Evolutionary conservation across 2,329 filamentous ascomycete genomes (phyloP).

Genomic region (Claviceps sp.): DNA sequence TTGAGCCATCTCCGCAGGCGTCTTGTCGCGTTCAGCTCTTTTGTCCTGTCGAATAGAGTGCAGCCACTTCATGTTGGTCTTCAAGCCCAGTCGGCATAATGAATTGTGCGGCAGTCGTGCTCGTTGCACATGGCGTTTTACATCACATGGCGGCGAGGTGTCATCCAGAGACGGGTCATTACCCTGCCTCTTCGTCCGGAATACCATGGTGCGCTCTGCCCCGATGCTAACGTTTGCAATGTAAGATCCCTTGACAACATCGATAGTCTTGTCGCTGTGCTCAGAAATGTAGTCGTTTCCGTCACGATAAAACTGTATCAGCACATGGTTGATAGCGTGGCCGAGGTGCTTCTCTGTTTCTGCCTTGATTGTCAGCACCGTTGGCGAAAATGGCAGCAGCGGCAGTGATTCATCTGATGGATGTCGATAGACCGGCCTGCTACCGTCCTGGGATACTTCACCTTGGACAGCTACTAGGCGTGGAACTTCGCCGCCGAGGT

Average conservation of each 20-base stretch:
- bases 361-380: conserved; percentile 53
- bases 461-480: conserved; percentile 86
- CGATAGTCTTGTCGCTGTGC: conserved; percentile 92
- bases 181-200: conserved; percentile 62
- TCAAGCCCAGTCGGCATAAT: conserved; percentile 66
- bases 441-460: conserved; percentile 50
- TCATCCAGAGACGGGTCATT: conserved; percentile 17
- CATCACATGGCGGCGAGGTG: conserved; percentile 7
- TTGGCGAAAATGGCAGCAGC: conserved; percentile 59
- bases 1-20: conserved; percentile 55
- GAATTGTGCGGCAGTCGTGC: conserved; percentile 77
- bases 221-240: conserved; percentile 94
- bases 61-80: conserved; percentile 76
- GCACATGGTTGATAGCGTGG: conserved; percentile 75
- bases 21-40: conserved; percentile 53
- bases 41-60: conserved; percentile 89
- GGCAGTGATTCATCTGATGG: conserved; percentile 79
- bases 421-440: conserved; percentile 84
- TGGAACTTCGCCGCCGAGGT: conserved; percentile 82
- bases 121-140: conserved; percentile 47
- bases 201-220: conserved; percentile 76
- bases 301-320: conserved; percentile 87
- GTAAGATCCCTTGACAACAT: conserved; percentile 66
- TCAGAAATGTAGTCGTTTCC: conserved; percentile 89
- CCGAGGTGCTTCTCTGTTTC: conserved; percentile 60